A percentile compares a stretch with the other conserved stretches of the same genome.
phyloP scores from a whole-genome alignment of 192 early-diverging fungal species.

The Piromyces finnis region DNA sequence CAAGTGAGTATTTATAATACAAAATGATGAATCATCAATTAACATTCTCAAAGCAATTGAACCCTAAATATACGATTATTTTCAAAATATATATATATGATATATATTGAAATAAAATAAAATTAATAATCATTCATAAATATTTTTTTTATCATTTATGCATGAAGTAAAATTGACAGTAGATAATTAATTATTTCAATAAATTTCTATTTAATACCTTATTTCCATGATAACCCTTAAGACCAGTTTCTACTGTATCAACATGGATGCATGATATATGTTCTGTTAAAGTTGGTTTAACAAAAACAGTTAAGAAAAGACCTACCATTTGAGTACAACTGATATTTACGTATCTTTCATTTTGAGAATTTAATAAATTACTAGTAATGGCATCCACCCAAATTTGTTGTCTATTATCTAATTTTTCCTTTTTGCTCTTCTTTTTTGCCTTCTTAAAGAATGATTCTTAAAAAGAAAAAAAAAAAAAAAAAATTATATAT shows the following conservation, averaged over 20 bases:
- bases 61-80: too few relatives aligned
- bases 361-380: constrained; percentile 11
- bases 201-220: too few relatives aligned
- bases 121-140: too few relatives aligned
- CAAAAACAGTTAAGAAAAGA: constrained; percentile 74
- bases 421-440: constrained; percentile 35
- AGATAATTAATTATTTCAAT: too few relatives aligned
- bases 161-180: too few relatives aligned
- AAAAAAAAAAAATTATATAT: too few relatives aligned
- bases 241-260: constrained; percentile 70
- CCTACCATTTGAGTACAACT: constrained; percentile 75
- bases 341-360: constrained; percentile 34
- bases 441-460: constrained; percentile 32
- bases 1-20: constrained; percentile 72
- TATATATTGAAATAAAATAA: too few relatives aligned
- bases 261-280: constrained; percentile 39
- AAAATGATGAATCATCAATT: constrained; percentile 61
- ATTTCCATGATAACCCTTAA: constrained; percentile 77
- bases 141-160: too few relatives aligned
- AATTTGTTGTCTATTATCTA: constrained; percentile 64
- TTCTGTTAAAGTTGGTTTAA: constrained; percentile 23
- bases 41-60: constrained; percentile 56
- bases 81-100: too few relatives aligned
- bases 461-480: too few relatives aligned
- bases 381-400: constrained; percentile 38